Percentiles rank a stretch among this genome's conserved stretches.
Conservation (phyloP, 202 grass and related monocot species). For the Brachypodium distachyon region DNA sequence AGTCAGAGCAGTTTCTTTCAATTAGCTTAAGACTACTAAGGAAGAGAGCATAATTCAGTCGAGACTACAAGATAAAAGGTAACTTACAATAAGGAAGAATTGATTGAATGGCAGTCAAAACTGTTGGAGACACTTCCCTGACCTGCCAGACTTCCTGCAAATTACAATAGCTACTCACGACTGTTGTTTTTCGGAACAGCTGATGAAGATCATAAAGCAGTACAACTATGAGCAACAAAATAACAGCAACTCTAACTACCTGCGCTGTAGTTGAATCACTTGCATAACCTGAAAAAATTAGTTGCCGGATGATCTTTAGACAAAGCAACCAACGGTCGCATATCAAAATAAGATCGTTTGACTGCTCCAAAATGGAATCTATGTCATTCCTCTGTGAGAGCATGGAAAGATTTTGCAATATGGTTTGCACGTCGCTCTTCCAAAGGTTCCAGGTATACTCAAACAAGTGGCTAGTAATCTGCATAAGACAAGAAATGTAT, state of each 20-base stretch:
- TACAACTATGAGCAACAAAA: slow-evolving; percentile 12
- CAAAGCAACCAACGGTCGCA: slow-evolving; percentile 87
- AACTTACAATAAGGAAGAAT: slow-evolving; percentile 93
- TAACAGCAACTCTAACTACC: slow-evolving; percentile 31
- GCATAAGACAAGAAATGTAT: slow-evolving; percentile 8
- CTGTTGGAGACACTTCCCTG: slow-evolving; percentile 93
- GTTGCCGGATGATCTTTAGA: slow-evolving; percentile 75
- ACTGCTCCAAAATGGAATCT: slow-evolving; percentile 66
- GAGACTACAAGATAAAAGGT: neutral
- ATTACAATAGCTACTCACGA: slow-evolving; percentile 16
- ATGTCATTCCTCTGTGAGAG: slow-evolving; percentile 53
- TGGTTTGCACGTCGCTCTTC: slow-evolving; percentile 83
- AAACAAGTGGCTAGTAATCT: slow-evolving; percentile 93
- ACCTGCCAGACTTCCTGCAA: slow-evolving; percentile 84
- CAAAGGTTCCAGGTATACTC: slow-evolving; percentile 97
- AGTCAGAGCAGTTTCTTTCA: neutral
- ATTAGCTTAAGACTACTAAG: neutral
- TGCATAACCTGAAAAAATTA: slow-evolving; percentile 81
- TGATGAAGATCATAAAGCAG: slow-evolving; percentile 13
- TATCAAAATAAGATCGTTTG: slow-evolving; percentile 64
- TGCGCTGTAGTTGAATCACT: slow-evolving; percentile 86
- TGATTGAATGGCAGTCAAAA: slow-evolving; percentile 85
- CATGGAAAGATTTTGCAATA: slow-evolving; percentile 87
- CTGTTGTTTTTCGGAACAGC: slow-evolving; percentile 15
- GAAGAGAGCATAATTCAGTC: neutral